Evolutionary conservation across 176 grass and related monocot species (phyloP).

Genomic region (Oryza meyeriana): DNA sequence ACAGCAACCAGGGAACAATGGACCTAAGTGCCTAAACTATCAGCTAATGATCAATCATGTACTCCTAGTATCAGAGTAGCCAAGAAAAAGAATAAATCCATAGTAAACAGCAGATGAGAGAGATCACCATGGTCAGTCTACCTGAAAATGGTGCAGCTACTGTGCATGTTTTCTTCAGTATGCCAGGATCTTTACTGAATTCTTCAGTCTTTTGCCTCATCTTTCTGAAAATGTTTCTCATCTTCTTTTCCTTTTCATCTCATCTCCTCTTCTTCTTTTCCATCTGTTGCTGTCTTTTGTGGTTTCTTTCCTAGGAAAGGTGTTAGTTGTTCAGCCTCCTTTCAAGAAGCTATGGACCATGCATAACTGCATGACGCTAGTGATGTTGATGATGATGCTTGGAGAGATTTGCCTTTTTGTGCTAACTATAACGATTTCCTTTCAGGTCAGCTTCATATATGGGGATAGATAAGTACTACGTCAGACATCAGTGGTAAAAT

Average conservation of each 20-base stretch:
- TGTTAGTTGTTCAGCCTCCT: background rate
- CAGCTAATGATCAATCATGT: background rate
- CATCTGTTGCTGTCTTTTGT: background rate
- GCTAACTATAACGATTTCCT: background rate
- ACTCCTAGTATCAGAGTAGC: background rate
- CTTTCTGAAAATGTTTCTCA: background rate
- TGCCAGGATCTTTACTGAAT: background rate
- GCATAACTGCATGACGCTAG: background rate
- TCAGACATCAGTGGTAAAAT: background rate
- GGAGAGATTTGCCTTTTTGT: background rate
- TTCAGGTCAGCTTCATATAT: background rate
- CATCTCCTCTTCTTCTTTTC: background rate
- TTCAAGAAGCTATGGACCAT: background rate
- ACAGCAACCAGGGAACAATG: background rate
- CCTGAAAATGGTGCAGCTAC: background rate
- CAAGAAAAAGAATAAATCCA: background rate
- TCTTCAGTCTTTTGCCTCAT: background rate
- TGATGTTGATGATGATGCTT: background rate
- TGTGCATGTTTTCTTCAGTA: background rate
- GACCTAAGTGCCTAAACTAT: background rate
- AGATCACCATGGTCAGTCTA: background rate
- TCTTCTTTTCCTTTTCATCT: background rate
- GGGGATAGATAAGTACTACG: background rate
- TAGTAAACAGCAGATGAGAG: background rate
- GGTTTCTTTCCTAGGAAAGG: slow-evolving; percentile 5